Base-by-base conservation (phyloP, 2,329 filamentous ascomycete genomes). In the Leptoxyphium fumago region DNA sequence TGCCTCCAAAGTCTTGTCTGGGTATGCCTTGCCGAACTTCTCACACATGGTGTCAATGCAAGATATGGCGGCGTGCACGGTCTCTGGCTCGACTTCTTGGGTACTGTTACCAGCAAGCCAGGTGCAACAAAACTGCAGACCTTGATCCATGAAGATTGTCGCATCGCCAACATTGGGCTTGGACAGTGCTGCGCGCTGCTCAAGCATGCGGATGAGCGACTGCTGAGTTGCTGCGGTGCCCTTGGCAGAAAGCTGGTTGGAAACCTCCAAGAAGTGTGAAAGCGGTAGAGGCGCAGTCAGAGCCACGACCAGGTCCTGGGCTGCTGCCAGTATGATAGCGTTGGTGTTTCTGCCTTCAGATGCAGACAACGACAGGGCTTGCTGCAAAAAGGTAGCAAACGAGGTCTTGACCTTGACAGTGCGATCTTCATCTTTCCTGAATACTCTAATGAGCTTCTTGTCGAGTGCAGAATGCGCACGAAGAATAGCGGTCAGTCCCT, bases 11-110 rank as follows among this genome's bases (percentile, higher is more conserved):
- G 94, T 82, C 39, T 78, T 80, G 52, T 82, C 77, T 1, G 82
- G 72, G 56, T 94, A 84, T 61, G 88, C 93, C 69, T 91, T 93
- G 52, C 91, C 93, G 60, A 94, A 96, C 61, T 89, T 89, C 64
- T 95, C 88, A 2, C 84, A 77, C 49, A 98, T 93, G 62, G 85
- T 84, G 64, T 95, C 88, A 39, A 96, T 81, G 54, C 89, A 96
- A 30, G 80, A 79, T 48, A 98, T 80, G 1, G 88, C 84, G 10
- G 84, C 86, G 55, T 87, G 81, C 64, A 89, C 87, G 9, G 32
- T 36, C 15, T 36, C 32, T 13, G 15, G 13, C 11, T 36, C 32
- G 15, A 15, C 15, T 13, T 15, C 15, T 15, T 36, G 32, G 11
- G 11, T 5, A 15, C 13, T 3, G 9, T 5, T 36, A 36, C 11